Evolutionary conservation across 306 rosid species (phyloP), one percentile per base, ranked within the genome.

Genomic region (Quercus berberidifolia): DNA sequence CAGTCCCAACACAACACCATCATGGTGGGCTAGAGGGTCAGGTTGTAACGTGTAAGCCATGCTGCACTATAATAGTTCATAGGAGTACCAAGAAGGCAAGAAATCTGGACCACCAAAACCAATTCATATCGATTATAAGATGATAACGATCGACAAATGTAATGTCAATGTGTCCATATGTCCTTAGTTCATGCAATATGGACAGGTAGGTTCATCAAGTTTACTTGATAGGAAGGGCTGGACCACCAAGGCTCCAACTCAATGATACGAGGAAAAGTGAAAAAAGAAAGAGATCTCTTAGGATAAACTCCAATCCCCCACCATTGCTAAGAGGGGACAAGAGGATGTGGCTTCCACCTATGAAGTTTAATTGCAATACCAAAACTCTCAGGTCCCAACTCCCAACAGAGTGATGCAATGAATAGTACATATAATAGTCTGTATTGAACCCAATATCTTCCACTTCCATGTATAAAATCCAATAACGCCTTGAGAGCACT

Each of bases 291-390:
- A 51, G 85, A 85, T 78, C 80, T 73, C 54, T 71, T 76, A 83
- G 69, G 78, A 79, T 78, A 79, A 56, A 41, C 76, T 78, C 59
- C 65, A 80, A 73, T 55, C 78, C 65, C 74, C 82, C 76, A 78
- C 78, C 80, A 54, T 49, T 49, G 75, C 54, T 71, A 13, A 4
- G 80, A 23, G 91, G 89, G 74, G 78, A 74, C 87, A 81, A 12
- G 71, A 76, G 78, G 85, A 83, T 81, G 82, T 84, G 88, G 82
- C 86, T 75, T 83, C 80, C 86, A 85, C 80, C 78, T 70, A 75
- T 6, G 62, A 73, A 69, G 75, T 76, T 85, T 28, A 25, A 81
- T 78, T 6, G 65, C 81, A 56, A 73, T 72, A 74, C 76, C 83
- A 60, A 82, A 71, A 68, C 63, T 62, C 69, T 62, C 62, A 28